Evolutionary conservation across 805 yeast genomes (phyloP), one percentile per base, ranked within the genome.

Genomic region (Suhomyces pyralidae): DNA sequence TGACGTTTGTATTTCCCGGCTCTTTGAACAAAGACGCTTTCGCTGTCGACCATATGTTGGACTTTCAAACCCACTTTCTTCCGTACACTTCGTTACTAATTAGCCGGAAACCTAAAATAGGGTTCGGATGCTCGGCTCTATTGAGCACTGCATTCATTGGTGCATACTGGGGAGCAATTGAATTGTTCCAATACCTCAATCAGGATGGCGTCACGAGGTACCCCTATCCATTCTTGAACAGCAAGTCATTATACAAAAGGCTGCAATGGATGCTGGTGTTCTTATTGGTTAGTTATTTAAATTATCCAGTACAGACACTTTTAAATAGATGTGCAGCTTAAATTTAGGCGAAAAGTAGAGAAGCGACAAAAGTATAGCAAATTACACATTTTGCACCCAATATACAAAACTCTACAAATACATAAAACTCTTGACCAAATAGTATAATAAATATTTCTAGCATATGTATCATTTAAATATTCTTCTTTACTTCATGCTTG

Each of bases 21-120:
- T 22, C 53, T 49, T 50, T 64, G 36, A 58, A 61, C 42, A 40
- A 48, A 3, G 61, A 56, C 17, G 45, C 58, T 7, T 56, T 63
- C 25, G 56, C 55, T n/a, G 60, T 65, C 8, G 46, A 55, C 14
- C 44, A 56, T 9, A 25, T 46, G 22, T 40, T 63, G 26, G 69
- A 65, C 50, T 46, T 64, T n/a, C 53, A 63, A 49, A 60, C 65
- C 36, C 70, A 66, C 50, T 46, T 62, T n/a, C 55, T 63, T 25
- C 70, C 70, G 3, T 66, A 61, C 49, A n/a, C 59, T 3, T 54
- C 59, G 46, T 53, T 65, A 42, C 26, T 64, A 12, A 9, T 48
- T 6, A 54, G 51, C 22, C 19, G 40, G 12, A 51, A 36, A 40
- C 34, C 40, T 4, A 9, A 7, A 40, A 46, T 50, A n/a, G 12